These are phyloP conservation scores for Neurospora crassa DNA, from an alignment of 2,329 filamentous ascomycete species.

Conservation along the genomic window DNA sequence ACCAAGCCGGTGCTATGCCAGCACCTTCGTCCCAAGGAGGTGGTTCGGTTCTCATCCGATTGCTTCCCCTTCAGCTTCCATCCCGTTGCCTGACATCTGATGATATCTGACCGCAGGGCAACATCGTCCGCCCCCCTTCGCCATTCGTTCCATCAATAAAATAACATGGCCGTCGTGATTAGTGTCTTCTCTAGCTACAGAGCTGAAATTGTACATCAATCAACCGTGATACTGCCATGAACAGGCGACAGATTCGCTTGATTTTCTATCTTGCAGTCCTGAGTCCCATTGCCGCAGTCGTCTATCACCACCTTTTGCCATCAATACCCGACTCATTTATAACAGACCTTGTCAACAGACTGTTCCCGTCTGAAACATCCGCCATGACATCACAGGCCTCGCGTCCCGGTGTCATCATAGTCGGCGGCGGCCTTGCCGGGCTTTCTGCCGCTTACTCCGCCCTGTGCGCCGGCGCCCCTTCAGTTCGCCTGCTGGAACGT, in stretches of 20 bases:
- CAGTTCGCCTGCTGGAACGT: slow-evolving; percentile 50
- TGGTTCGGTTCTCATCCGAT: neutral
- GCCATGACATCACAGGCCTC: slow-evolving; percentile 7
- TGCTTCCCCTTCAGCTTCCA: neutral
- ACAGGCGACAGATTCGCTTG: neutral
- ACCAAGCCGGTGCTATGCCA: neutral
- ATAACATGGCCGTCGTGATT: neutral
- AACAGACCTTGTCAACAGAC: neutral
- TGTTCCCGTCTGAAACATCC: neutral
- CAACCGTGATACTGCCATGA: neutral
- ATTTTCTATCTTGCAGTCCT: slow-evolving; percentile 11
- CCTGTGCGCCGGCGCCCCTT: slow-evolving; percentile 34
- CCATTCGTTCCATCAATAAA: neutral
- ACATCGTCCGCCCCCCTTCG: neutral
- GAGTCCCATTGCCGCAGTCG: slow-evolving; percentile 15
- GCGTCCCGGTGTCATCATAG: slow-evolving; percentile 37
- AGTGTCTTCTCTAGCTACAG: neutral
- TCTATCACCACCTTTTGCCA: slow-evolving; percentile 13
- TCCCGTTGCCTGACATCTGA: neutral
- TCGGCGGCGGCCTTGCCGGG: slow-evolving; percentile 57
- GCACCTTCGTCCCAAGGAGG: neutral
- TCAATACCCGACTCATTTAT: neutral
- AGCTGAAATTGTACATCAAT: neutral
- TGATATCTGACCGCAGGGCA: neutral
- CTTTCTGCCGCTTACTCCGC: slow-evolving; percentile 50